Evolutionary conservation across 192 early-diverging fungal species (phyloP), one percentile per base, ranked within the genome.

Genomic region (Backusella psychrophila): DNA sequence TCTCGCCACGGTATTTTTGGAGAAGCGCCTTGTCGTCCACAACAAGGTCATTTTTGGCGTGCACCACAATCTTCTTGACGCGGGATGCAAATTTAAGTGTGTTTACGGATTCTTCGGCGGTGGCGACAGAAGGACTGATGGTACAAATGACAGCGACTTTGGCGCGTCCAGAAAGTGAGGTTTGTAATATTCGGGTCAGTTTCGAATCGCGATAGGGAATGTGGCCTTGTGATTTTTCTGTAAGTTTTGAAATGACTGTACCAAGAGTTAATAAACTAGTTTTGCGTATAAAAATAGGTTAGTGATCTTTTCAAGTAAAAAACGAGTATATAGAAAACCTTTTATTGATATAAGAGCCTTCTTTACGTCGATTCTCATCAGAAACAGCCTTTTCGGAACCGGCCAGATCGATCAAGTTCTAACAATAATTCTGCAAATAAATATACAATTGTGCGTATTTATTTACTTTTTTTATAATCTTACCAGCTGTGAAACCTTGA

Each of bases 121-220:
- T 93, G 69, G 88, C 75, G 17, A 82, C 78, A 0, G 95, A 87
- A 4, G 96, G 95, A 42, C 92, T 94, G 72, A 97, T 93, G 0
- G 97, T 98, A 77, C 95, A 96, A 39, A 99, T 95, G 12, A 99
- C 95, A 9, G 93, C 89, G 0, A 96, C 94, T 17, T 90, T 87
- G 0, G 97, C 94, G 76, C 94, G 96, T 42, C 98, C 98, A 7
- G 93, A 93, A 5, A 99, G 86, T 0, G 98, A 96, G 6, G 93
- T 88, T 80, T 98, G 96, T 23, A 99, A 80, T 31, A 99, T 95
- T 26, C 98, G 87, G 2, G 98, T 99, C 52, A 99, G 81, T 75
- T 98, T 98, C 0, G 97, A 98, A 78, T 99, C 98, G 39, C 98
- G 93, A 83, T 94, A 99, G 1, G 98, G 98, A 66, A 99, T 94